Conservation (phyloP, 164 flowering plant genomes). For the Kingdonia uniflora region DNA sequence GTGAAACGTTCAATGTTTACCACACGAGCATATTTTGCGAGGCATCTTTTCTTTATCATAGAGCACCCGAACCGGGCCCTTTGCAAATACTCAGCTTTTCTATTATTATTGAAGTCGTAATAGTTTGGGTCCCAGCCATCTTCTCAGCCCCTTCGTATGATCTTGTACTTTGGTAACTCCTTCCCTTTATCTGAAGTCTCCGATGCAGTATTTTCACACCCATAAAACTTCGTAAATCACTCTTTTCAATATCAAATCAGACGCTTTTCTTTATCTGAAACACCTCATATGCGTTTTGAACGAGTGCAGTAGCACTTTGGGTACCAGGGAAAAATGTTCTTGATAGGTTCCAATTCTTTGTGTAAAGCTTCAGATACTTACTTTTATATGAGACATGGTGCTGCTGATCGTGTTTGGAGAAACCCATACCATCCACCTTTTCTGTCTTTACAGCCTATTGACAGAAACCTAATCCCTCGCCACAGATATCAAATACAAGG, state of each 20-base stretch:
- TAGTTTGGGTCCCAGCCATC: constrained; percentile 9
- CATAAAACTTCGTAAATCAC: constrained; percentile 7
- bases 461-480: constrained; percentile 9
- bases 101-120: constrained; percentile 12
- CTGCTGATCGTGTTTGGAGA: constrained; percentile 25
- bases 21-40: constrained; percentile 18
- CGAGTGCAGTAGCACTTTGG: constrained; percentile 20
- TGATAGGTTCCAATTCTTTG: constrained; percentile 23
- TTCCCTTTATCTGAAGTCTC: constrained; percentile 2
- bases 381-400: constrained; percentile 11
- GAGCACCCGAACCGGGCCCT: constrained; percentile 27
- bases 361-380: constrained; percentile 21
- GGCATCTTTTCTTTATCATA: constrained; percentile 17
- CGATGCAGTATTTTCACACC: constrained; percentile 1
- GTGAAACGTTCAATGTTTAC: neutral
- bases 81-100: constrained; percentile 14
- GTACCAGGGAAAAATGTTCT: constrained; percentile 31
- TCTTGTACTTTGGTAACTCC: neutral
- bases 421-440: constrained; percentile 38
- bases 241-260: constrained; percentile 21
- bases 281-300: constrained; percentile 26
- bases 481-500: constrained; percentile 34
- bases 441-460: constrained; percentile 12
- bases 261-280: constrained; percentile 23
- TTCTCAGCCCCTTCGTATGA: neutral